Base-by-base conservation (phyloP, 2,329 filamentous ascomycete genomes). In the Aspergillus novoparasiticus region DNA sequence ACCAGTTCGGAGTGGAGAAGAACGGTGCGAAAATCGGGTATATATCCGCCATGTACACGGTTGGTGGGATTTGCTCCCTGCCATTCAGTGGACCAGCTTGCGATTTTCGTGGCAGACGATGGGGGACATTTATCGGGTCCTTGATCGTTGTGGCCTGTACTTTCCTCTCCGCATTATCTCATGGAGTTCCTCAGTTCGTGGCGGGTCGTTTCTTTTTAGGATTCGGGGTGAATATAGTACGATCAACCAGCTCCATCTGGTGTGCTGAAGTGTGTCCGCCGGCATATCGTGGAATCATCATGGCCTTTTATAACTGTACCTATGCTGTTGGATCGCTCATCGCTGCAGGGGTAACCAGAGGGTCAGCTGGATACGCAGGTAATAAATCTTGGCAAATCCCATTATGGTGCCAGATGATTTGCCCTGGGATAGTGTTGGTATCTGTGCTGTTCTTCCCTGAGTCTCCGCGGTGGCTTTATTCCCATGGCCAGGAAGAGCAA, bases 261-360 rank as follows among this genome's bases (percentile, higher is more conserved):
- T 84, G 85, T 19, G 84, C 87, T 51, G 88, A 90, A 72, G 81
- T 88, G 61, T 82, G 86, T 1, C 88, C 90, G 69, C 88, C 88
- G 0, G 83, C 84, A 2, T 87, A 86, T 73, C 83, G 88, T 64
- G 87, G 86, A 46, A 80, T 87, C 26, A 79, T 88, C 67, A 88
- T 87, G 0, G 88, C 86, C 48, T 82, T 89, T 66, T 86, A 81
- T 72, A 85, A 85, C 67, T 79, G 78, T 4, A 81, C 81, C 65
- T 83, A 80, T 79, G 81, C 79, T 65, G 75, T 81, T 16, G 87
- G 76, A n/a, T 71, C 74, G 2, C 87, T 88, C 55, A 78, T 86
- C 6, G 84, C 86, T 2, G 81, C 80, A 11, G 85, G 85, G 75
- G 81, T 82, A 3, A 81, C 85, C 3, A 84, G 86, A 60, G 87